A percentile compares a stretch with the other conserved stretches of the same genome.
phyloP scores from a whole-genome alignment of 768 basidiomycete species.

The Rhizopogon vesiculosus region DNA sequence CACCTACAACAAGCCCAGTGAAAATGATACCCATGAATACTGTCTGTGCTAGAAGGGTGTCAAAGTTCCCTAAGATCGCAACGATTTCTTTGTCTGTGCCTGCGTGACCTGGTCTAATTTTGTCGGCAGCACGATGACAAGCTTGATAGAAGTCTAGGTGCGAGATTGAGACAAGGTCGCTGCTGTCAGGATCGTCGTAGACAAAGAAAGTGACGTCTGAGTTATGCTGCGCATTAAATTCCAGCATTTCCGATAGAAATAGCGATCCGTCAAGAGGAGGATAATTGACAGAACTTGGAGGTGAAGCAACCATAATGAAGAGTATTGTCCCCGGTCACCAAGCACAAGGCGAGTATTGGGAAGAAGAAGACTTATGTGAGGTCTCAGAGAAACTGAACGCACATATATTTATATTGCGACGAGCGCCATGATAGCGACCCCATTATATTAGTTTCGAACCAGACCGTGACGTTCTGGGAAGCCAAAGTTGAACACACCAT shows the following conservation, averaged over 20 bases:
- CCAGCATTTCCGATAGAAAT: conserved; percentile 26
- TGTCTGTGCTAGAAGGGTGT: conserved; percentile 39
- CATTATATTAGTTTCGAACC: too few relatives aligned
- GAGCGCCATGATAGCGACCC: too few relatives aligned
- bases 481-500: too few relatives aligned
- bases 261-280: conserved; percentile 31
- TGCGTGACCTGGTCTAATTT: conserved; percentile 28
- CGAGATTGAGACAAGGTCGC: conserved; percentile 24
- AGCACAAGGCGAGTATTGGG: too few relatives aligned
- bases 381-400: too few relatives aligned
- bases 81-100: conserved; percentile 29
- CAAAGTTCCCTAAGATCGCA: conserved; percentile 32
- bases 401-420: too few relatives aligned
- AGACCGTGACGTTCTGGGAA: too few relatives aligned
- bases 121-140: conserved; percentile 37
- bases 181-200: conserved; percentile 13
- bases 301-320: neutral
- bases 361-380: too few relatives aligned
- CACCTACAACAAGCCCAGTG: conserved; percentile 31
- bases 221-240: conserved; percentile 32
- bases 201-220: conserved; percentile 25
- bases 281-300: neutral
- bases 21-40: conserved; percentile 33
- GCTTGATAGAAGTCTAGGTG: conserved; percentile 42
- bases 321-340: too few relatives aligned